These are phyloP conservation scores for Cenchrus fungigraminus DNA, from an alignment of 176 grass and related monocot species.

Conservation along the genomic window DNA sequence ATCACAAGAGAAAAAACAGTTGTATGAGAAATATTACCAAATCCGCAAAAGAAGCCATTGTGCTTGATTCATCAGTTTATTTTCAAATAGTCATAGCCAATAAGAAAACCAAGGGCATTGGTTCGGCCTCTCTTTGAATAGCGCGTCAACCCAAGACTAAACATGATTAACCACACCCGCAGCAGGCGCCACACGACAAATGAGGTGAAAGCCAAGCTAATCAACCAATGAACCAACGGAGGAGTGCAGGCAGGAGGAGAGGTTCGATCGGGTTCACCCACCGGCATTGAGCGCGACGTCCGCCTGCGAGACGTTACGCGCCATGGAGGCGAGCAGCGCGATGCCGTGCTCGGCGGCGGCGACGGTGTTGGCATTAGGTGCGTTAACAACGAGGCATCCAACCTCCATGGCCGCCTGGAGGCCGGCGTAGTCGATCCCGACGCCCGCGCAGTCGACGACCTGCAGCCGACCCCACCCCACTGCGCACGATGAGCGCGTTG, in stretches of 20 bases:
- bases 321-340: constrained; percentile 78
- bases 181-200: neutral
- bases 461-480: constrained; percentile 35
- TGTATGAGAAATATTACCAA: no score
- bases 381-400: constrained; percentile 80
- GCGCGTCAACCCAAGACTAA: neutral
- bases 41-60: no score
- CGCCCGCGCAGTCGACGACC: constrained; percentile 71
- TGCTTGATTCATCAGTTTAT: no score
- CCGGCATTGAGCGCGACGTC: constrained; percentile 69
- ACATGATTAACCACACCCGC: neutral
- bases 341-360: constrained; percentile 80
- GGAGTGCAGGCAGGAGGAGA: no score
- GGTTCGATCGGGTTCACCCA: constrained; percentile 29
- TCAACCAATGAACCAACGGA: neutral
- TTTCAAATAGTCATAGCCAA: no score
- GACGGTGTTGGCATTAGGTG: constrained; percentile 72
- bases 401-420: constrained; percentile 71
- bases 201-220: neutral
- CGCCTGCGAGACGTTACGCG: constrained; percentile 71
- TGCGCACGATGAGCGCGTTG: no score
- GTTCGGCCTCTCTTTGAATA: no score
- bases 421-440: constrained; percentile 88
- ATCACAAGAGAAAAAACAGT: no score
- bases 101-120: neutral